Evolutionary conservation across 106 monocot species (phyloP).

Genomic region (Dioscorea dumetorum): DNA sequence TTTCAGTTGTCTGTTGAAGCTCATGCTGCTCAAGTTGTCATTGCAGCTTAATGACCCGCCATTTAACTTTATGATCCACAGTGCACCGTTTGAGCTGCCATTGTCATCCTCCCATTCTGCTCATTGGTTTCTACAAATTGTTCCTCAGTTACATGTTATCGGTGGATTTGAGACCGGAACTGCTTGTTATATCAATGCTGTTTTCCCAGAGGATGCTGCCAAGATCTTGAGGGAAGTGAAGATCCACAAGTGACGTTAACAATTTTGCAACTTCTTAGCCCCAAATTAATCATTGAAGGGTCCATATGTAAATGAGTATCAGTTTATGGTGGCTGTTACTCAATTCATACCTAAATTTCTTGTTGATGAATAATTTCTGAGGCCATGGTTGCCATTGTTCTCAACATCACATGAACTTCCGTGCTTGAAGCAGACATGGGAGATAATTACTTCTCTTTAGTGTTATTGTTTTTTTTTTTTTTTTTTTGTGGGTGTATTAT

Average conservation of each 20-base stretch:
- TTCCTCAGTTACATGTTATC: slow-evolving; percentile 53
- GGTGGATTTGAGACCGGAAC: slow-evolving; percentile 94
- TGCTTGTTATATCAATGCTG: slow-evolving; percentile 88
- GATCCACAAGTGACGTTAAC: background rate
- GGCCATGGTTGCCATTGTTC: too few relatives aligned
- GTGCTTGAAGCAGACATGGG: too few relatives aligned
- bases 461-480: too few relatives aligned
- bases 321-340: too few relatives aligned
- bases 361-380: too few relatives aligned
- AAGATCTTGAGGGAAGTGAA: slow-evolving; percentile 63
- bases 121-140: slow-evolving; percentile 95
- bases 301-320: too few relatives aligned
- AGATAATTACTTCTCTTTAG: too few relatives aligned
- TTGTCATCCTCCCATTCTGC: slow-evolving; percentile 30
- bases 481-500: too few relatives aligned
- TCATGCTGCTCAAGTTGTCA: slow-evolving; percentile 63
- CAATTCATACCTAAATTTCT: too few relatives aligned
- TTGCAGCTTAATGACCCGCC: slow-evolving; percentile 82
- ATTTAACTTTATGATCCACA: slow-evolving; percentile 87
- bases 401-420: too few relatives aligned
- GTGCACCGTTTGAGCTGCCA: slow-evolving; percentile 51
- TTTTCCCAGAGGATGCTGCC: slow-evolving; percentile 91
- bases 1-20: slow-evolving; percentile 62
- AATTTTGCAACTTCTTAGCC: background rate
- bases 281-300: background rate